These are phyloP conservation scores for Cercospora citrullina DNA, from an alignment of 2,329 filamentous ascomycete species.

Conservation along the genomic window DNA sequence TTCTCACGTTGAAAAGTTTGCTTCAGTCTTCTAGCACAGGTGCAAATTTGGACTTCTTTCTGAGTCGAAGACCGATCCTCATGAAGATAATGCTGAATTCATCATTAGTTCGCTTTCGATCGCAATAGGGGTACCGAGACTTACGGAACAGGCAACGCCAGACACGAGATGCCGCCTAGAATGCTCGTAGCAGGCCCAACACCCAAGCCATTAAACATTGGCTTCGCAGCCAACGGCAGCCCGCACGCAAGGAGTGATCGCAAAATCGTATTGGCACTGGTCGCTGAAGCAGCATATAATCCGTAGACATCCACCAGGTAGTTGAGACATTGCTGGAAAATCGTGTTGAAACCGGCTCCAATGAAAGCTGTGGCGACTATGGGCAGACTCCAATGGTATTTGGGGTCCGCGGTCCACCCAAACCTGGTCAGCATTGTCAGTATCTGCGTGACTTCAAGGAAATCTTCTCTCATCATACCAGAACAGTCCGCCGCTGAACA, in stretches of 20 bases:
- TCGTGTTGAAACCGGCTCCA: constrained; percentile 49
- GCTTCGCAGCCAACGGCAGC: constrained; percentile 41
- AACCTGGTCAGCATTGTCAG: constrained; percentile 16
- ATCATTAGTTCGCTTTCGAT: neutral
- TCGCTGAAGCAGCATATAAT: constrained; percentile 50
- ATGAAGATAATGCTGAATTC: constrained; percentile 43
- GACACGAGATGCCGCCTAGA: constrained; percentile 44
- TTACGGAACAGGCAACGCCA: constrained; percentile 45
- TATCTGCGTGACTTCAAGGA: neutral
- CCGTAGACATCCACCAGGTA: constrained; percentile 44
- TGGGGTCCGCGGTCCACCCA: constrained; percentile 28
- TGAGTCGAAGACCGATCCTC: constrained; percentile 44
- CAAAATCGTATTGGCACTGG: constrained; percentile 53
- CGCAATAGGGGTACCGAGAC: neutral
- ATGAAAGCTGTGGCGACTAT: constrained; percentile 42
- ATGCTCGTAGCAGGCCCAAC: constrained; percentile 47
- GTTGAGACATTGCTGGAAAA: constrained; percentile 53
- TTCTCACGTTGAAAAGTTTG: neutral
- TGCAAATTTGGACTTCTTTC: constrained; percentile 44
- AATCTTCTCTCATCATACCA: neutral
- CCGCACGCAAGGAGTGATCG: constrained; percentile 46
- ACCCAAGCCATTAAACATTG: constrained; percentile 46
- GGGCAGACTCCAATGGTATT: constrained; percentile 45
- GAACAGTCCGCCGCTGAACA: constrained; percentile 38
- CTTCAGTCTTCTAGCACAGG: constrained; percentile 17